A percentile compares a stretch with the other conserved stretches of the same genome.
These are phyloP conservation scores for Thelephora ganbajun DNA, from an alignment of 768 basidiomycete genomes.

Conservation along the genomic window DNA sequence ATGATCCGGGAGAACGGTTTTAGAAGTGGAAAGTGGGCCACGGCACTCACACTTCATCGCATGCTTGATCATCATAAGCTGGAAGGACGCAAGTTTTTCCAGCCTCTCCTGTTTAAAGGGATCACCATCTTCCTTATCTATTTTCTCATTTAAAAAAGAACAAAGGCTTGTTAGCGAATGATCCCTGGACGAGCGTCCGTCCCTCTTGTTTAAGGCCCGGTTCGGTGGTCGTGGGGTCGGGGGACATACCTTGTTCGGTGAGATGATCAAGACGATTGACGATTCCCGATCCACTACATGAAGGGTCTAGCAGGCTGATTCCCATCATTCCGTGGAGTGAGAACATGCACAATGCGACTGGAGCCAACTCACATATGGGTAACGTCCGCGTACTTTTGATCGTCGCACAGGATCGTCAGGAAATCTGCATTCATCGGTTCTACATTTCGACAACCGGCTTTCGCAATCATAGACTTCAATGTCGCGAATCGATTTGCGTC, in stretches of 20 bases:
- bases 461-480: conserved; percentile 73
- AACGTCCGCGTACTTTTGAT: conserved; percentile 44
- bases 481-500: conserved; percentile 74
- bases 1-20: background rate
- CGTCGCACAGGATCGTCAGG: conserved; percentile 56
- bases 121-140: conserved; percentile 29
- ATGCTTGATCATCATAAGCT: conserved; percentile 82
- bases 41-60: conserved; percentile 80
- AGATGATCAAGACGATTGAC: conserved; percentile 82
- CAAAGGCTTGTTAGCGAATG: background rate
- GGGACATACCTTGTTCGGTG: conserved; percentile 47
- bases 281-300: conserved; percentile 91
- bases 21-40: background rate
- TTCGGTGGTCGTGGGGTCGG: conserved; percentile 1
- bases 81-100: conserved; percentile 75
- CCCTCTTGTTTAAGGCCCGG: no score
- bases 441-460: conserved; percentile 74
- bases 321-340: no score
- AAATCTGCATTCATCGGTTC: conserved; percentile 72
- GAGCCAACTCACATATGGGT: conserved; percentile 69
- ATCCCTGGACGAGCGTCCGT: background rate
- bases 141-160: conserved; percentile 34
- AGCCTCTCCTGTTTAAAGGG: conserved; percentile 43
- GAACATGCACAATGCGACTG: no score
- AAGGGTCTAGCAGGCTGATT: conserved; percentile 79